Conservation (phyloP, 2,329 filamentous ascomycete species). For the Fusarium cyanostomum region DNA sequence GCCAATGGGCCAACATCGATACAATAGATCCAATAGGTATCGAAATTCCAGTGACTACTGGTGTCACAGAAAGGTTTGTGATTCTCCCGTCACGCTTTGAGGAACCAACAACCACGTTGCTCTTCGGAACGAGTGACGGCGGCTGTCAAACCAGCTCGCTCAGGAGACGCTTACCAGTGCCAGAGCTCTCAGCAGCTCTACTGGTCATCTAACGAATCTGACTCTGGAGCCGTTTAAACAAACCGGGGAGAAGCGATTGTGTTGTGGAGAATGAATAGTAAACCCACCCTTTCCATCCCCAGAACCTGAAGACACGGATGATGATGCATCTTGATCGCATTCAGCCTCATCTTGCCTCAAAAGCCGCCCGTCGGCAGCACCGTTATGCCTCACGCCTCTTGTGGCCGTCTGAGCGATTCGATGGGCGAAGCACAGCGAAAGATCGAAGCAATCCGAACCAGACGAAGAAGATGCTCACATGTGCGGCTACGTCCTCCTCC, state of each 20-base stretch:
- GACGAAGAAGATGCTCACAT: constrained; percentile 27
- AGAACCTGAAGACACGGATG: constrained; percentile 12
- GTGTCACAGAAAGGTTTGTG: constrained; percentile 31
- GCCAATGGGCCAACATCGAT: not conserved
- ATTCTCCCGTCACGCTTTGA: constrained; percentile 24
- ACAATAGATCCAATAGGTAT: constrained; percentile 12
- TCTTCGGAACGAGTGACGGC: constrained; percentile 34
- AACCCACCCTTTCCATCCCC: not conserved
- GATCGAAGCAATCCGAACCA: constrained; percentile 7
- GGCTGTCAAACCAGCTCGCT: constrained; percentile 31
- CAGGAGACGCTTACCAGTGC: constrained; percentile 9
- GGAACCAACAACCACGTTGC: constrained; percentile 31
- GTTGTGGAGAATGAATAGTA: constrained; percentile 1
- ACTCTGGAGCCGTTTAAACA: constrained; percentile 12
- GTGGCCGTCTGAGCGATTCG: constrained; percentile 12
- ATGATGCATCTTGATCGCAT: constrained; percentile 25
- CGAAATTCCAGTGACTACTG: constrained; percentile 18
- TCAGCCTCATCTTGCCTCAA: not conserved
- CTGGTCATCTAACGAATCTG: constrained; percentile 11
- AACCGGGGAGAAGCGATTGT: not conserved
- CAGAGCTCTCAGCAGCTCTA: not conserved
- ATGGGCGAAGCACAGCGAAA: constrained; percentile 17
- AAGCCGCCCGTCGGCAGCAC: constrained; percentile 1
- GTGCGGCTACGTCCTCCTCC: constrained; percentile 44
- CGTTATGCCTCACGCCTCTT: constrained; percentile 22